Base-by-base conservation (phyloP, 2,329 filamentous ascomycete genomes). In the Myriangium duriaei region DNA sequence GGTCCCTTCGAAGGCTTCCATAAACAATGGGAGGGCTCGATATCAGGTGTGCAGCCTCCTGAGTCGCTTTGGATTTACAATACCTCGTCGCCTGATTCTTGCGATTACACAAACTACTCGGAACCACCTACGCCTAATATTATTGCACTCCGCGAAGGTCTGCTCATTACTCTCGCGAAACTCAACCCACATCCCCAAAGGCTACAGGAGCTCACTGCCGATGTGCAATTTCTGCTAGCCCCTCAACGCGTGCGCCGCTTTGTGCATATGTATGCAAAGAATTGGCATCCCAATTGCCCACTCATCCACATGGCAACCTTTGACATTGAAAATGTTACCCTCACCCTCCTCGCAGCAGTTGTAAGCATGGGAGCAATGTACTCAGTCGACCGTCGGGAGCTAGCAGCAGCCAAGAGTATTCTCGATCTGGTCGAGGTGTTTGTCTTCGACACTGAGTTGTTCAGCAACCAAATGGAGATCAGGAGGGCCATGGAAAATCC, bases 351-450 rank as follows among this genome's bases (percentile, higher is more conserved):
- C 6, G 28, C 36, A 3, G 24, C 31, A 4, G 40, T 42, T 5
- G 30, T 33, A 11, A 21, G 28, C 16, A 34, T 42, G 30, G 40
- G 40, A 12, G 40, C 34, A 14, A 24, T 42, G 40, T 42, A 42
- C 15, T 42, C 40, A 9, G 35, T 33, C 11, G 35, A 42, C 24
- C 21, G 31, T 2, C 19, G 40, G n/a, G 31, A 30, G 19, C 18
- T 38, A 11, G 21, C 17, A 1, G 37, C 41, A n/a, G 37, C 28
- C 6, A 42, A 36, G 24, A 34, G 31, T 15, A 16, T 37, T 11
- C 21, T 36, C 7, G 36, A 39, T 15, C 19, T 39, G 2, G 19
- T 33, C 11, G 36, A 39, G 15, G 15, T 39, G 14, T 39, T 39
- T 14, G 36, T 39, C 14, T 39, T 39, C 26, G 26, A 30, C 11